Evolutionary conservation across 2,329 filamentous ascomycete genomes (phyloP).

Genomic region (Fusarium avenaceum): DNA sequence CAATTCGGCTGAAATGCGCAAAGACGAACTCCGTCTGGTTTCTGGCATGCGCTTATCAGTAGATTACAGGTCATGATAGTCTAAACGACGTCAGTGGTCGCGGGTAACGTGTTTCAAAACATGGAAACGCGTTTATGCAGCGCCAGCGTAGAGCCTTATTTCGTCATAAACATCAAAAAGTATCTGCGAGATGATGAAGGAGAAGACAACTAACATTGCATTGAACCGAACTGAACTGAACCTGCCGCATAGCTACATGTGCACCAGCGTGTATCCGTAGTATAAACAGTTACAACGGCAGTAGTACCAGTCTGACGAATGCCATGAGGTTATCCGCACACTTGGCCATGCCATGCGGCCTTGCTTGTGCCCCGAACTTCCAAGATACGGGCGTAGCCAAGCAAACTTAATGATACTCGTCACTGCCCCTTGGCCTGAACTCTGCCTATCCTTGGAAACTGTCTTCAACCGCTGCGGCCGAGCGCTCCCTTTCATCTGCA

Average conservation of each 20-base stretch:
- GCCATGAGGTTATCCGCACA: slow-evolving; percentile 10
- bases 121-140: slow-evolving; percentile 23
- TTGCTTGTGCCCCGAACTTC: slow-evolving; percentile 9
- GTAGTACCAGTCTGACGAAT: not conserved
- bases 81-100: slow-evolving; percentile 34
- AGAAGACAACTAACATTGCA: slow-evolving; percentile 1
- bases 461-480: slow-evolving; percentile 8
- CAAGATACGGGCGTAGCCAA: slow-evolving; percentile 10
- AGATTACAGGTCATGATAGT: slow-evolving; percentile 18
- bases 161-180: slow-evolving; percentile 24
- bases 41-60: slow-evolving; percentile 24
- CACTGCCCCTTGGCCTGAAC: slow-evolving; percentile 5
- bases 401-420: not conserved
- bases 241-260: slow-evolving; percentile 1
- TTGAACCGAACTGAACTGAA: not conserved
- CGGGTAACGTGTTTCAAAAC: slow-evolving; percentile 38
- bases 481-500: slow-evolving; percentile 1
- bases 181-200: slow-evolving; percentile 13
- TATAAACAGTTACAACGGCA: not conserved
- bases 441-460: slow-evolving; percentile 13
- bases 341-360: slow-evolving; percentile 5
- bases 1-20: not conserved
- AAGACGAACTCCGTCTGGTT: slow-evolving; percentile 1
- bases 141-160: not conserved
- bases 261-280: slow-evolving; percentile 4